Base-by-base conservation (phyloP, 1,284 basidiomycete species). In the Trichosporon ovoides region DNA sequence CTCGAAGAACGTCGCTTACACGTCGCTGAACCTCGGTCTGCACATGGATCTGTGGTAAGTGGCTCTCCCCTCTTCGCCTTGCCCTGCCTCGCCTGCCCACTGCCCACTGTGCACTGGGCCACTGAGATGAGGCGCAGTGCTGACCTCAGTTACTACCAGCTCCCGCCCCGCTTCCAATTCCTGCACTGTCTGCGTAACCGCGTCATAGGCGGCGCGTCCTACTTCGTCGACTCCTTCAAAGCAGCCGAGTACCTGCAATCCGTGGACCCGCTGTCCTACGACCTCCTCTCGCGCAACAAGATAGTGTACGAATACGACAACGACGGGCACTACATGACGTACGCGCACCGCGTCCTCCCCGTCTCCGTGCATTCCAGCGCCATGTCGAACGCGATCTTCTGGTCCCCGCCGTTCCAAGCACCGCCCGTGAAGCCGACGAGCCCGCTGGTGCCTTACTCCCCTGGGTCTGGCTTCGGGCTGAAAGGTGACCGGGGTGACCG, bases 381-480 rank as follows among this genome's bases (percentile, higher is more conserved):
- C 61, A 43, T 60, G 56, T 59, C 65, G 38, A 53, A 56, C 35
- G 83, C 85, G 60, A 82, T 98, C 70, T 96, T 94, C 77, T 98
- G 96, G 77, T 88, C 89, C 4, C 95, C 95, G 0, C 95, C 94
- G 0, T 98, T 98, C 82, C 93, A 97, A 78, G 91, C 88, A 0
- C 68, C 74, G 2, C 33, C 61, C 57, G 52, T 53, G 18, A 0
- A 33, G 35, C 19, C 55, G 56, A n/a, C n/a, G n/a, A n/a, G n/a
- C n/a, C n/a, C n/a, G n/a, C n/a, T n/a, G n/a, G n/a, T n/a, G n/a
- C 59, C 1, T 40, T 34, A 10, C 36, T 54, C n/a, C n/a, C n/a
- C n/a, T n/a, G n/a, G n/a, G n/a, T n/a, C n/a, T n/a, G n/a, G n/a
- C n/a, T n/a, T n/a, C n/a, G n/a, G n/a, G n/a, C n/a, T n/a, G n/a